Percentiles rank a stretch among this genome's conserved stretches.
Evolutionary conservation across 2,329 filamentous ascomycete genomes (phyloP).

Genomic region (Fusarium fujikuroi): DNA sequence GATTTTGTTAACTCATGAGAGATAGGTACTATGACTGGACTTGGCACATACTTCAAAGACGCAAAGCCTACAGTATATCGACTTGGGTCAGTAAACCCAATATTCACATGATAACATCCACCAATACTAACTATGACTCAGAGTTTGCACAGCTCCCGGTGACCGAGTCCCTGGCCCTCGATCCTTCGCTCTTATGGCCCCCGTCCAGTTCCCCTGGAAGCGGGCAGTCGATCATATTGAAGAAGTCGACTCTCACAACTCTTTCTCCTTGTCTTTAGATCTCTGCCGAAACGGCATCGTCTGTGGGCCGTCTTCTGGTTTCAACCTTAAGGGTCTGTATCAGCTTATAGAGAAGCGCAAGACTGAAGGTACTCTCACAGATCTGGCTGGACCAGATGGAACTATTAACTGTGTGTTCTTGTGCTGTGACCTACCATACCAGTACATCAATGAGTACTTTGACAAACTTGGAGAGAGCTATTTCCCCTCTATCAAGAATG

Average conservation of each 20-base stretch:
- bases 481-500: constrained; percentile 61
- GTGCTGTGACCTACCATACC: constrained; percentile 72
- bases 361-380: constrained; percentile 53
- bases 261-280: constrained; percentile 63
- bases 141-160: constrained; percentile 66
- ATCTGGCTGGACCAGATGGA: constrained; percentile 57
- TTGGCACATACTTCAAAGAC: constrained; percentile 62
- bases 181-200: constrained; percentile 59
- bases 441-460: constrained; percentile 71
- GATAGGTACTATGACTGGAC: constrained; percentile 58
- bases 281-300: constrained; percentile 67
- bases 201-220: constrained; percentile 68
- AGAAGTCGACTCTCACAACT: constrained; percentile 64
- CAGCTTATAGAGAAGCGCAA: constrained; percentile 63
- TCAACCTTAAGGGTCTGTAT: constrained; percentile 64
- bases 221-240: constrained; percentile 65
- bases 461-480: constrained; percentile 60
- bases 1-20: background rate
- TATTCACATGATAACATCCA: accelerated
- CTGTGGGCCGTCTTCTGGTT: constrained; percentile 70
- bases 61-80: constrained; percentile 59
- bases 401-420: constrained; percentile 66
- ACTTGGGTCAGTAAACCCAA: constrained; percentile 42
- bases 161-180: constrained; percentile 69
- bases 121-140: constrained; percentile 43